Evolutionary conservation across 495 filamentous ascomycete genomes (phyloP), one percentile per base, ranked within the genome.

Genomic region (Xeromyces bisporus): DNA sequence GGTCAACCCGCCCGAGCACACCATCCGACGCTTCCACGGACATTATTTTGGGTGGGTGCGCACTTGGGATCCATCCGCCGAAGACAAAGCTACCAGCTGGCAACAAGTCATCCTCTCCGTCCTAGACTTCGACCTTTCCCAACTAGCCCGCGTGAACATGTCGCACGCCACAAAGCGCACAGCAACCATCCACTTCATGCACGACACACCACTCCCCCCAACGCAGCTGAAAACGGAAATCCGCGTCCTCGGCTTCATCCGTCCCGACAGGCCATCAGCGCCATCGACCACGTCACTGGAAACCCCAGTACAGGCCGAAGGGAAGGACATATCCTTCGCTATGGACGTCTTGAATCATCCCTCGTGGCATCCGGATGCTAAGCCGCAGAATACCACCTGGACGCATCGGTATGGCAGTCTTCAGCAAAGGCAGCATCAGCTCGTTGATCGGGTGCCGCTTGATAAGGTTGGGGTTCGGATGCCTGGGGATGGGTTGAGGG

Each of bases 11-110:
- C 39, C 57, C 2, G 59, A 61, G 4, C 55, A 64, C 17, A 46
- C 73, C 12, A 32, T 47, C 2, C 50, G 64, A 28, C 60, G 62
- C 13, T 47, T 77, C 3, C 52, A 53, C 15, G 75, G 75, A 0
- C 56, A 73, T 26, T 79, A 73, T 39, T 73, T 76, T 36, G 73
- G 67, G 18, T 80, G 75, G 71, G 59, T 60, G 3, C 49, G 60
- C 16, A 30, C 71, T 5, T 29, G 45, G 2, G 15, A 39, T 1
- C 43, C 21, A 0, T 44, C 43, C 3, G 34, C 48, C 11, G 44
- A 43, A 2, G 21, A 31, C 2, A 13, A 37, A 4, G 20, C 23
- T 0, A 25, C 40, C 1, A 34, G 47, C 3, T 78, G 74, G 74
- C 47, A 60, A 16, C 60, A 70, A 36, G 47, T 54, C 7, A 50